Conservation (phyloP, 257 asterid species). For the Nicotiana otophora region DNA sequence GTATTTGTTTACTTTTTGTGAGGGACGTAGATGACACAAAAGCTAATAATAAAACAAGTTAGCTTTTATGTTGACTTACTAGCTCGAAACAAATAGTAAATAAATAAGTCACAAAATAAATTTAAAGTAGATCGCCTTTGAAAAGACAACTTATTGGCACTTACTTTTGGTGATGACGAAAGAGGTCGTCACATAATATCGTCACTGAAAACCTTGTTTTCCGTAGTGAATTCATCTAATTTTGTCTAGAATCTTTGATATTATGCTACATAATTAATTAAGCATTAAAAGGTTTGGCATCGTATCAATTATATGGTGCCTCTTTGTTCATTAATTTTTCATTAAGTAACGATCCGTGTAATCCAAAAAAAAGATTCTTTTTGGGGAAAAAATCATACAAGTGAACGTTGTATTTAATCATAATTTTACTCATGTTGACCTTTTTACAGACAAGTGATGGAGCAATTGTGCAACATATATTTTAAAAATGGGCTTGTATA, state of each 20-base stretch:
- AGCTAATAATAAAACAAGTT: too few relatives aligned
- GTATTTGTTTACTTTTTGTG: too few relatives aligned
- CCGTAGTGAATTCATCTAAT: not conserved
- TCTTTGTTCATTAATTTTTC: not conserved
- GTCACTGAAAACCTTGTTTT: too few relatives aligned
- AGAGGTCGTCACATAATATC: accelerated
- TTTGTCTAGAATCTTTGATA: not conserved
- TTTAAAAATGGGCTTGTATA: too few relatives aligned
- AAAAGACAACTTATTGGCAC: too few relatives aligned
- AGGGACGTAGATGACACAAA: too few relatives aligned
- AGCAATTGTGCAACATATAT: too few relatives aligned
- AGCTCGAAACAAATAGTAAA: too few relatives aligned
- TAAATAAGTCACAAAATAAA: too few relatives aligned
- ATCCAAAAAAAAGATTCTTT: not conserved
- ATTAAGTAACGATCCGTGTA: not conserved
- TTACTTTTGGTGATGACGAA: too few relatives aligned
- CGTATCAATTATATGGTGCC: not conserved
- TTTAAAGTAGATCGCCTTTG: too few relatives aligned
- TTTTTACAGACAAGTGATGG: not conserved
- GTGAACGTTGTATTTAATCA: not conserved
- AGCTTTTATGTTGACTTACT: too few relatives aligned
- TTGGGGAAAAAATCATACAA: not conserved
- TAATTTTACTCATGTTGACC: not conserved
- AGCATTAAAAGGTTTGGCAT: not conserved
- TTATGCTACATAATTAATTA: not conserved